Evolutionary conservation across 2,329 filamentous ascomycete species (phyloP), one percentile per base, ranked within the genome.

Genomic region (Cadophora malorum): DNA sequence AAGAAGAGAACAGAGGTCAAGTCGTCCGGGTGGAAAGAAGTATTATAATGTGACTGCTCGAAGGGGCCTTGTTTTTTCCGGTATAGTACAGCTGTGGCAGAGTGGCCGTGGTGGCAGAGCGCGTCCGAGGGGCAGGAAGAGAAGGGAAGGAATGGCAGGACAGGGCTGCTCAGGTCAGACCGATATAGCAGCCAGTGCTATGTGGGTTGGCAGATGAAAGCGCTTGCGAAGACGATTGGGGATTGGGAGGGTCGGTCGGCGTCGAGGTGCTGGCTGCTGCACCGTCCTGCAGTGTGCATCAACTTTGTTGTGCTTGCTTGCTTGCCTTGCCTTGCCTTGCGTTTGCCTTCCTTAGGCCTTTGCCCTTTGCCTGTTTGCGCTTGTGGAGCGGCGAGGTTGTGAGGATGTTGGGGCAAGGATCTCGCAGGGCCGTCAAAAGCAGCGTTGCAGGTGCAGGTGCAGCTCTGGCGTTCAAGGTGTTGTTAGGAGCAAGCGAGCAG

Each of bases 141-240:
- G 25, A 52, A 16, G 12, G 16, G 31, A 28, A 14, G 69, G 62
- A 67, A 68, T 66, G 60, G 65, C 62, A 67, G 63, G 64, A 64
- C 63, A 69, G 69, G 66, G 64, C 66, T 69, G 66, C 55, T 53
- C 65, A 47, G 50, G 47, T 50, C 55, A 59, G 64, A 73, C 67
- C 65, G 66, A 74, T 71, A 71, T 74, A 75, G 74, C 73, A 76
- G 71, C 73, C 73, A 71, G 74, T 72, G 73, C 74, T 74, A 74
- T 70, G 73, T 67, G 69, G 68, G 62, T 68, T 65, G 66, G 69
- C 47, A 65, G 61, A 66, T 66, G 63, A 66, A 65, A 63, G 67
- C 66, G 70, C 66, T 70, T 71, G 68, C 55, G 65, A 68, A 53
- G 23, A 58, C 41, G 50, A 63, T 33, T 47, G 50, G 41, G 65